Evolutionary conservation across 108 stramenopile genomes (phyloP), one percentile per base, ranked within the genome.

Genomic region (Schizochytrium sp.): DNA sequence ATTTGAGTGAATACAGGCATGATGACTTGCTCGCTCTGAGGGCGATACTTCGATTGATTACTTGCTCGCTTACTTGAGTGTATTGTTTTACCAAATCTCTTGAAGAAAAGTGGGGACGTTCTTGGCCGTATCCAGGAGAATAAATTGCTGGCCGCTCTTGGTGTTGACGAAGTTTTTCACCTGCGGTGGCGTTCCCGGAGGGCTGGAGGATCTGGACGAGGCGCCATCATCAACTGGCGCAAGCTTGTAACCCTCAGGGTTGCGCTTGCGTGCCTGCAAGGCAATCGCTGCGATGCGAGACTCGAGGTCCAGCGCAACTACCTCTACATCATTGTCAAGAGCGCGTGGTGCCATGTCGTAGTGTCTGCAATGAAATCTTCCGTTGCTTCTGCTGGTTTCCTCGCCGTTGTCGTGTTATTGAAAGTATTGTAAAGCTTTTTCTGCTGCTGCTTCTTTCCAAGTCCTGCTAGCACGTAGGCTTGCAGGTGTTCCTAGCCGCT

Each of bases 201-300:
- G 64, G 64, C 64, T 69, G 13, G 57, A 10, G 13, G 13, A 10
- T 8, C 64, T 69, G 28, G 76, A 83, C 15, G 76, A 40, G 10
- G 45, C 59, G 19, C 19, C 59, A n/a, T 17, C 19, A 60, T 60
- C 59, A n/a, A 60, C 5, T 53, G 76, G 45, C 76, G 76, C 5
- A 47, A 42, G 19, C 76, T 55, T 83, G 76, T 55, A 83, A 8
- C 76, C 76, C 17, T 38, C 5, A n/a, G 76, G 76, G 76, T 83
- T 83, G 47, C 76, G 47, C 76, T 83, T 83, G 76, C 76, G 76
- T 53, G 76, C 76, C 76, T 83, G 76, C 53, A 55, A 53, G 50
- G 76, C 76, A 53, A 83, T 83, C 76, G n/a, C 50, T 53, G 47
- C 50, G 76, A 83, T 83, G 2, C 76, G 76, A 13, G 76, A 49